Evolutionary conservation across 805 yeast species (phyloP).

Genomic region (Myxozyma nipponensis): DNA sequence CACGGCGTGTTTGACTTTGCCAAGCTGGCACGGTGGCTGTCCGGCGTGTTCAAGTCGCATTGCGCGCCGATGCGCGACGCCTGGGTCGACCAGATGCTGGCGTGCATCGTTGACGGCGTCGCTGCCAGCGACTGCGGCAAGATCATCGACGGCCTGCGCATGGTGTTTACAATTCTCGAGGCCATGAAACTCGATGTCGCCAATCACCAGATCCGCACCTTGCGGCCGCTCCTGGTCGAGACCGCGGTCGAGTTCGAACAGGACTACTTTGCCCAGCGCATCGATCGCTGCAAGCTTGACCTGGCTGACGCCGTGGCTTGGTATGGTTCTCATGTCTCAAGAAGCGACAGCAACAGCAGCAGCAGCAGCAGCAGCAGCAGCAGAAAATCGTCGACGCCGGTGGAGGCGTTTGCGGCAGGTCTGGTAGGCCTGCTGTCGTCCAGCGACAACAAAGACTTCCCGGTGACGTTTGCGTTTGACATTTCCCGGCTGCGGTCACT

Average conservation of each 20-base stretch:
- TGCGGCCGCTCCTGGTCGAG: slow-evolving; percentile 78
- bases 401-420: slow-evolving; percentile 18
- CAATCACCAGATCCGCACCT: slow-evolving; percentile 82
- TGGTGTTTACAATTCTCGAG: slow-evolving; percentile 77
- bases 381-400: neutral
- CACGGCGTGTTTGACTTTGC: slow-evolving; percentile 65
- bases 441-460: slow-evolving; percentile 51
- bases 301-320: slow-evolving; percentile 61
- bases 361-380: neutral
- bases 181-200: slow-evolving; percentile 95
- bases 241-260: slow-evolving; percentile 86
- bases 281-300: slow-evolving; percentile 48
- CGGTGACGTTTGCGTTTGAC: slow-evolving; percentile 78
- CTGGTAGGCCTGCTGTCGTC: slow-evolving; percentile 27
- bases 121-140: slow-evolving; percentile 29
- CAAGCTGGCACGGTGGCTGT: slow-evolving; percentile 67
- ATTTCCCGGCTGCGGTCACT: slow-evolving; percentile 71
- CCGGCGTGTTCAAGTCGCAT: slow-evolving; percentile 74
- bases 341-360: neutral
- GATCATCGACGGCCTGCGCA: slow-evolving; percentile 71
- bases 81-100: slow-evolving; percentile 81
- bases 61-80: slow-evolving; percentile 95
- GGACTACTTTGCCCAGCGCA: slow-evolving; percentile 62
- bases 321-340: slow-evolving; percentile 46
- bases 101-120: slow-evolving; percentile 41